These are phyloP conservation scores for Xanthoceras sorbifolium DNA, from an alignment of 345 rosid species.

Conservation along the genomic window DNA sequence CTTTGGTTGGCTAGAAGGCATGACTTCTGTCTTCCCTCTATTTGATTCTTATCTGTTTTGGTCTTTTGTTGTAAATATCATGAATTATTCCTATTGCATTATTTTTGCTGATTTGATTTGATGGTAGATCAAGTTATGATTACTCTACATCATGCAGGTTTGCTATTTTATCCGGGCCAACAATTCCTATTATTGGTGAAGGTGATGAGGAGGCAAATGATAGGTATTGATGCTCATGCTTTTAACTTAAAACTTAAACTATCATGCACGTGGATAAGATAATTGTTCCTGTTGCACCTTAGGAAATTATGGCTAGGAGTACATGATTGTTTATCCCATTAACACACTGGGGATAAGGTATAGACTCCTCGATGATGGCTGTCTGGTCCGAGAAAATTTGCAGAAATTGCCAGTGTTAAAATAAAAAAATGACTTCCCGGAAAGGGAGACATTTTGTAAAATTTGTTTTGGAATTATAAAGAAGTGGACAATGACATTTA, in stretches of 20 bases:
- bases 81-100: slow-evolving; percentile 18
- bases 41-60: slow-evolving; percentile 13
- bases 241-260: background rate
- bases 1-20: slow-evolving; percentile 99
- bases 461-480: no score
- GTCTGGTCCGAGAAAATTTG: background rate
- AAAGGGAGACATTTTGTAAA: no score
- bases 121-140: slow-evolving; percentile 21
- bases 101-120: slow-evolving; percentile 11
- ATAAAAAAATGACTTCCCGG: background rate
- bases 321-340: background rate
- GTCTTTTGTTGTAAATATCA: slow-evolving; percentile 1
- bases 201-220: slow-evolving; percentile 98
- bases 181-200: slow-evolving; percentile 97
- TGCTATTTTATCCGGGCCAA: slow-evolving; percentile 95
- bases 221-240: slow-evolving; percentile 44
- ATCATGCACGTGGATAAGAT: background rate
- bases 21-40: slow-evolving; percentile 15
- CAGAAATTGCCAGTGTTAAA: background rate
- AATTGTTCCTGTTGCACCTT: background rate
- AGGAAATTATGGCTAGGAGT: background rate
- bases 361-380: background rate
- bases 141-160: slow-evolving; percentile 52
- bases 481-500: background rate
- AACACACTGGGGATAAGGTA: background rate